phyloP scores from a whole-genome alignment of 306 rosid species.

The Leucaena leucocephala region DNA sequence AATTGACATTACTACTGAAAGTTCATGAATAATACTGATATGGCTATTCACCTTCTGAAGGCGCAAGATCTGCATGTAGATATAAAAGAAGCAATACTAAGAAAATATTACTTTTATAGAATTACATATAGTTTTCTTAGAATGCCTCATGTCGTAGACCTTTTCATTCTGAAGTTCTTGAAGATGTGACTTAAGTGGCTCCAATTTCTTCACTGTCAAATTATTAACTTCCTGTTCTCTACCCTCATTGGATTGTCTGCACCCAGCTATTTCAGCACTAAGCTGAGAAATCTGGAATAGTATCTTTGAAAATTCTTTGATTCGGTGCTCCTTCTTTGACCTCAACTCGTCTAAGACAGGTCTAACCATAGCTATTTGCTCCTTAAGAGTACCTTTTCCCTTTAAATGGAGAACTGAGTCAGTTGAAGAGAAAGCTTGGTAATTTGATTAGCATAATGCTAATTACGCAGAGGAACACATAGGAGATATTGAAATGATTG shows the following conservation, averaged over 20 bases:
- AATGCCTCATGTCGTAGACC: conserved; percentile 44
- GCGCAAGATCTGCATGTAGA: conserved; percentile 62
- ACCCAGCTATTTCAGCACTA: conserved; percentile 73
- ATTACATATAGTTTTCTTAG: conserved; percentile 12
- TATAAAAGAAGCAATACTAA: conserved; percentile 22
- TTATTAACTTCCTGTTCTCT: conserved; percentile 51
- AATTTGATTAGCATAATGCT: conserved; percentile 25
- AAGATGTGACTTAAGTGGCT: conserved; percentile 72
- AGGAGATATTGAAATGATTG: conserved; percentile 19
- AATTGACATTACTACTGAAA: conserved; percentile 73
- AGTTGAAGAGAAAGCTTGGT: conserved; percentile 27
- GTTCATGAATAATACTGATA: conserved; percentile 55
- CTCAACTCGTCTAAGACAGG: conserved; percentile 75
- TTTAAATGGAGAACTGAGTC: conserved; percentile 46
- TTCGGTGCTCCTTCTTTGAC: conserved; percentile 66
- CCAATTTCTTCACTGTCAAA: conserved; percentile 65
- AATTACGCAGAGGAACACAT: conserved; percentile 14
- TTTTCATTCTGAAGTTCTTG: conserved; percentile 84
- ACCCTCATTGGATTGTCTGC: conserved; percentile 42
- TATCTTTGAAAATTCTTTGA: conserved; percentile 62
- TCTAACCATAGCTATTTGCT: conserved; percentile 59
- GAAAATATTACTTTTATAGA: conserved; percentile 13
- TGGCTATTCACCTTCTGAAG: conserved; percentile 67
- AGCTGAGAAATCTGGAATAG: conserved; percentile 65
- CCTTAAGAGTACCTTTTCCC: conserved; percentile 77